Evolutionary conservation across 2,329 filamentous ascomycete species (phyloP).

Genomic region (Aureobasidium sp.): DNA sequence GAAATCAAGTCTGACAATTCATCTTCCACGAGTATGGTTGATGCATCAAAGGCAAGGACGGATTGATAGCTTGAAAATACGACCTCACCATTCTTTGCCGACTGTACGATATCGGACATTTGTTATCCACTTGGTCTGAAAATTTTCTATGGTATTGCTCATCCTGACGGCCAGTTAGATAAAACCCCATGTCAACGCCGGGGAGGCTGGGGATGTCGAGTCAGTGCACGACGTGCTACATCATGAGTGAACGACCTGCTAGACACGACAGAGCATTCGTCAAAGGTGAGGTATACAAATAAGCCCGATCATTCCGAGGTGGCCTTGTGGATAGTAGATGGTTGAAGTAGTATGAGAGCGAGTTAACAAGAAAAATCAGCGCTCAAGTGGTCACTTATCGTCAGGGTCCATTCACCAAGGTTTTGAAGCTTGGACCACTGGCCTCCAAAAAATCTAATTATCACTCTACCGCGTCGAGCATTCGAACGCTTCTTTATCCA

Average conservation of each 20-base stretch:
- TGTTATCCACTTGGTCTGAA: background rate
- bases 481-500: slow-evolving; percentile 5
- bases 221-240: slow-evolving; percentile 7
- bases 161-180: slow-evolving; percentile 13
- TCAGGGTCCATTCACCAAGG: background rate
- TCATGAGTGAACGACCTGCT: background rate
- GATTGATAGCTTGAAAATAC: background rate
- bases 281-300: too few species aligned
- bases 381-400: too few species aligned
- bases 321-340: background rate
- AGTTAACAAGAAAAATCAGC: background rate
- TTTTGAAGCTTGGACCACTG: too few species aligned
- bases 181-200: slow-evolving; percentile 16
- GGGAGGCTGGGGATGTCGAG: slow-evolving; percentile 5
- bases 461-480: slow-evolving; percentile 6
- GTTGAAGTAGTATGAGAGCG: background rate
- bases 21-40: background rate
- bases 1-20: slow-evolving; percentile 27
- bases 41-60: slow-evolving; percentile 5
- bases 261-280: too few species aligned
- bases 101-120: slow-evolving; percentile 8
- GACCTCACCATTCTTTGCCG: background rate
- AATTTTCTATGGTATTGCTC: slow-evolving; percentile 13
- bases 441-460: slow-evolving; percentile 16
- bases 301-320: too few species aligned